Conservation (phyloP, 331 rosid genomes). For the Quercus tomentella region DNA sequence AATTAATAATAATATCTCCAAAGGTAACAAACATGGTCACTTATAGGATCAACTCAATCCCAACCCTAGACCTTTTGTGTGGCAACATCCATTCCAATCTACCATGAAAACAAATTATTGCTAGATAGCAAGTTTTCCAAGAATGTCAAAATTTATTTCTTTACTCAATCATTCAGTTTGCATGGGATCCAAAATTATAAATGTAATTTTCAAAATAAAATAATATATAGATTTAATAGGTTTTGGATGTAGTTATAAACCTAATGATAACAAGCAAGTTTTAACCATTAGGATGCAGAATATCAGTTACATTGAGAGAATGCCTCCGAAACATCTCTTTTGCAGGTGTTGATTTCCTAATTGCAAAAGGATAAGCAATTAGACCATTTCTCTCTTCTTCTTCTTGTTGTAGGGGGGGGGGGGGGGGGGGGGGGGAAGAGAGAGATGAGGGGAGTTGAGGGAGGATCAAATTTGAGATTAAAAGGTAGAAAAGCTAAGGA, state of each 20-base stretch:
- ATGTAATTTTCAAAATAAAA: background rate
- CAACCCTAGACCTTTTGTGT: too few species aligned
- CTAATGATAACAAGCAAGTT: slow-evolving; percentile 85
- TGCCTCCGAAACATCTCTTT: slow-evolving; percentile 95
- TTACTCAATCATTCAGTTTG: too few species aligned
- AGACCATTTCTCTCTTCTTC: background rate
- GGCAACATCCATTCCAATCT: too few species aligned
- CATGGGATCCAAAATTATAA: background rate
- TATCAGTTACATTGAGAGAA: slow-evolving; percentile 69
- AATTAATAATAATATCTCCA: slow-evolving; percentile 4
- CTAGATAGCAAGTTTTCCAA: too few species aligned
- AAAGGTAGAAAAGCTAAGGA: background rate
- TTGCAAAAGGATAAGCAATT: slow-evolving; percentile 36
- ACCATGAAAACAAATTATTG: too few species aligned
- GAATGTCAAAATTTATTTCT: too few species aligned
- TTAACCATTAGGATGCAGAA: slow-evolving; percentile 54
- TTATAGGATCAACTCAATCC: slow-evolving; percentile 51
- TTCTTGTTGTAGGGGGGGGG: background rate
- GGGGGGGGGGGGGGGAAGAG: fast-evolving
- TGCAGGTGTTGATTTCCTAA: slow-evolving; percentile 53
- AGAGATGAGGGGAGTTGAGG: background rate
- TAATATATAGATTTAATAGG: background rate
- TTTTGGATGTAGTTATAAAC: slow-evolving; percentile 23
- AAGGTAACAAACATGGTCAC: slow-evolving; percentile 38
- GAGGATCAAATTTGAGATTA: background rate